phyloP scores from a whole-genome alignment of 169 alveolate genomes.

The Plasmodium falciparum region DNA sequence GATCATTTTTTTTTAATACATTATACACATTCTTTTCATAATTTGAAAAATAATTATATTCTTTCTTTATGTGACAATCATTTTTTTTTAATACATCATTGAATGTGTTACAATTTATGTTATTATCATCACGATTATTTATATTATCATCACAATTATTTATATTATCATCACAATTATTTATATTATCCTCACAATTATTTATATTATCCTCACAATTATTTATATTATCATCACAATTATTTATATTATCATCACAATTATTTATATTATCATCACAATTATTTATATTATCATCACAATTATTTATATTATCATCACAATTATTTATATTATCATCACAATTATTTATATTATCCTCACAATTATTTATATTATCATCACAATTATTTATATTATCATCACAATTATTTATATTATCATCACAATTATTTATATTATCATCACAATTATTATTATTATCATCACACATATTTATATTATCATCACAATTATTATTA shows the following conservation, averaged over 20 bases:
- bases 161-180: not conserved
- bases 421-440: too few species aligned
- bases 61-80: not conserved
- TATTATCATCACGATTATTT: not conserved
- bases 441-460: not conserved
- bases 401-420: too few species aligned
- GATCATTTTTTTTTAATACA: slow-evolving; percentile 54
- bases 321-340: too few species aligned
- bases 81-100: not conserved
- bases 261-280: too few species aligned
- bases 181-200: not conserved
- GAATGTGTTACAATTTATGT: not conserved
- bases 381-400: too few species aligned
- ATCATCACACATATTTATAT: not conserved
- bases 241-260: too few species aligned
- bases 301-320: too few species aligned
- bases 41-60: slow-evolving; percentile 11
- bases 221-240: too few species aligned
- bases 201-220: not conserved
- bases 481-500: not conserved
- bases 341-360: too few species aligned
- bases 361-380: too few species aligned
- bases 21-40: slow-evolving; percentile 59
- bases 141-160: not conserved
- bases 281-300: too few species aligned